Evolutionary conservation across 148 eudicot species (phyloP).

Genomic region (Rhododendron simsii): DNA sequence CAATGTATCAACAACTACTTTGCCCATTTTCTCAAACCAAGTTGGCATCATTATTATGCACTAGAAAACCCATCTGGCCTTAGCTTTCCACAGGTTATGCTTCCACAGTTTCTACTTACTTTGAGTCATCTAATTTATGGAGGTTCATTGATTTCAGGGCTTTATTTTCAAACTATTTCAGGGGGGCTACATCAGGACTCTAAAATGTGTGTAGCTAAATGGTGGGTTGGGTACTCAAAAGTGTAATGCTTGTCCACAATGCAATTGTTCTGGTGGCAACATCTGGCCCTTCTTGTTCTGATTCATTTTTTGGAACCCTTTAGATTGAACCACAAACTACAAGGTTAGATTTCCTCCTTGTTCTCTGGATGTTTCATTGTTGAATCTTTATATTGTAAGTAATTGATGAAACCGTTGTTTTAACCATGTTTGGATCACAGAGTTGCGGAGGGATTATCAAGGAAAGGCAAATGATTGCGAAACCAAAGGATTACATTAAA

Average conservation of each 20-base stretch:
- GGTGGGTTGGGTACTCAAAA: neutral
- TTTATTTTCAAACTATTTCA: neutral
- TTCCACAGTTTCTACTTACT: neutral
- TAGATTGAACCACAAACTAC: constrained; percentile 8
- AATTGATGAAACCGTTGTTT: neutral
- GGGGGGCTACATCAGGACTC: neutral
- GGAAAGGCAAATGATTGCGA: neutral
- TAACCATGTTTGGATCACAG: neutral
- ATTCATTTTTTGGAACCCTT: constrained; percentile 17
- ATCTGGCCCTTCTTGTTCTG: constrained; percentile 14
- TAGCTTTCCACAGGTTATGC: neutral
- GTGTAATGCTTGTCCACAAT: constrained; percentile 18
- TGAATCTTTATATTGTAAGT: neutral
- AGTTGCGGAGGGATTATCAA: neutral
- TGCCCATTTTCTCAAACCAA: neutral
- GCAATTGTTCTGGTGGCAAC: constrained; percentile 23
- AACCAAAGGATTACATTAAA: neutral
- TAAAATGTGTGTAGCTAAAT: constrained; percentile 3
- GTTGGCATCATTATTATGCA: neutral
- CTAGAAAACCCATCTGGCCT: neutral
- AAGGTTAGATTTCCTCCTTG: constrained; percentile 1
- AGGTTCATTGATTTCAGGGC: neutral
- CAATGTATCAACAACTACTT: neutral
- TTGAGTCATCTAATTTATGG: neutral
- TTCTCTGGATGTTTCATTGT: neutral